Conservation (phyloP, 2,329 filamentous ascomycete genomes). For the Pezicula carpinea region DNA sequence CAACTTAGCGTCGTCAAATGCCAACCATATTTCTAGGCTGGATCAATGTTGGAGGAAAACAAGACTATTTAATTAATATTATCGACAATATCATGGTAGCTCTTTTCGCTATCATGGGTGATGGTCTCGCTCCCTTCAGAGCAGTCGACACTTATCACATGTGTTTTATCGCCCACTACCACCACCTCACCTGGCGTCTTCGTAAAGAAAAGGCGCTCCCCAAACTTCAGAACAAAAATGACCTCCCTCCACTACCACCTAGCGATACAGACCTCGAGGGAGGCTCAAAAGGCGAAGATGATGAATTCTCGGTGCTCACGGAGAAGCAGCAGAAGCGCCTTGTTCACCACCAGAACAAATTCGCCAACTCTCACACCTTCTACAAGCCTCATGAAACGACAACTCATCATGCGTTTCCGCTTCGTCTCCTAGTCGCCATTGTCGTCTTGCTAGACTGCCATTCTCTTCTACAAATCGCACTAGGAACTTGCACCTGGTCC, state of each 20-base stretch:
- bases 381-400: constrained; percentile 85
- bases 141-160: constrained; percentile 83
- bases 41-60: constrained; percentile 74
- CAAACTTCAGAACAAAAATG: constrained; percentile 41
- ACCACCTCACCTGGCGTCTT: constrained; percentile 56
- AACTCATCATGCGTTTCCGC: constrained; percentile 75
- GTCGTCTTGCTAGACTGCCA: constrained; percentile 78
- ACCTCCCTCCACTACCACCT: neutral
- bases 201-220: constrained; percentile 53
- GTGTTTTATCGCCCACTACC: constrained; percentile 58
- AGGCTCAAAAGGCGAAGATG: constrained; percentile 32
- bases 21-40: constrained; percentile 38
- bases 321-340: constrained; percentile 63
- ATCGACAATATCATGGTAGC: constrained; percentile 69
- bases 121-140: constrained; percentile 70
- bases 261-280: constrained; percentile 30
- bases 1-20: neutral
- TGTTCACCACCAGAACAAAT: constrained; percentile 73
- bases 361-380: constrained; percentile 79
- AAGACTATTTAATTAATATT: constrained; percentile 64
- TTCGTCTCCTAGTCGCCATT: constrained; percentile 68
- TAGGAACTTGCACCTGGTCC: constrained; percentile 74
- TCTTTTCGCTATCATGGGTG: constrained; percentile 66
- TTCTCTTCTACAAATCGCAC: constrained; percentile 72
- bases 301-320: constrained; percentile 58